Conservation (phyloP, 2,329 filamentous ascomycete species). For the Penicillium concentricum region DNA sequence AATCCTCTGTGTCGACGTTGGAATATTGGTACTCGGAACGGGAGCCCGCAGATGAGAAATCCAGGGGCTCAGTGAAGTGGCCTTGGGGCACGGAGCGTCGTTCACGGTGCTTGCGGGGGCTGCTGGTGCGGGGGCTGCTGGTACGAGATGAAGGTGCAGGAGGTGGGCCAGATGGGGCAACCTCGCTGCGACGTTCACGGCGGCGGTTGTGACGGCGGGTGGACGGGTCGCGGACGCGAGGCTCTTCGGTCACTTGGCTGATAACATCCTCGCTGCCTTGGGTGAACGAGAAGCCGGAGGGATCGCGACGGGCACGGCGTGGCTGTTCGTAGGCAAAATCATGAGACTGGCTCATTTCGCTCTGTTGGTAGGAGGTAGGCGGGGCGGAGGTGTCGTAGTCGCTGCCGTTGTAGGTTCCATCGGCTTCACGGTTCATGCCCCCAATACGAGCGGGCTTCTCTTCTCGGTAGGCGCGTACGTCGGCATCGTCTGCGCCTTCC, state of each 20-base stretch:
- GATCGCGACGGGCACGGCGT: conserved; percentile 26
- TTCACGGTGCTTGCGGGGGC: conserved; percentile 36
- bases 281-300: conserved; percentile 50
- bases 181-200: conserved; percentile 28
- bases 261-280: conserved; percentile 48
- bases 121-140: conserved; percentile 38
- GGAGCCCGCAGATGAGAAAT: conserved; percentile 41
- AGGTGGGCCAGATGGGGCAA: conserved; percentile 15
- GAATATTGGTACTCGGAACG: conserved; percentile 44
- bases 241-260: conserved; percentile 41
- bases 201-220: conserved; percentile 33
- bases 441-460: conserved; percentile 85
- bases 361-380: conserved; percentile 53
- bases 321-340: conserved; percentile 40
- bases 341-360: conserved; percentile 49
- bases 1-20: conserved; percentile 42
- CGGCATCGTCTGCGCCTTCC: conserved; percentile 63
- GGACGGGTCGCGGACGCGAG: conserved; percentile 28
- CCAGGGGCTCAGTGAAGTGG: conserved; percentile 45
- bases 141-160: conserved; percentile 31
- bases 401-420: conserved; percentile 80
- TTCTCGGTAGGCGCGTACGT: conserved; percentile 79
- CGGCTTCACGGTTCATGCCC: conserved; percentile 78
- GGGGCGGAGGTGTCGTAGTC: conserved; percentile 63
- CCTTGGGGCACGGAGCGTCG: conserved; percentile 34